phyloP scores from a whole-genome alignment of 2,329 filamentous ascomycete genomes.

The Xylaria sp. region DNA sequence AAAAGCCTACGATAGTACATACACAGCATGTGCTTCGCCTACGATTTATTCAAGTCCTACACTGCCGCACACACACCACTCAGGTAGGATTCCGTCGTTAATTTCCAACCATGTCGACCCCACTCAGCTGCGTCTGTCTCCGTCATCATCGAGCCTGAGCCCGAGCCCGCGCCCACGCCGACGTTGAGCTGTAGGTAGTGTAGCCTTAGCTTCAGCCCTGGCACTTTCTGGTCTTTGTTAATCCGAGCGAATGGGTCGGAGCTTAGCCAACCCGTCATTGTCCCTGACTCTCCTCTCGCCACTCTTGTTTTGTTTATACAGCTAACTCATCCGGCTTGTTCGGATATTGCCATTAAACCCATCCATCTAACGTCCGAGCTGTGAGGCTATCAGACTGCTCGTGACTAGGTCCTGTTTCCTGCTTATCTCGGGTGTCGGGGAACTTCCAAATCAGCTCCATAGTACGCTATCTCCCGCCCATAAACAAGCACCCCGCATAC shows the following conservation, averaged over 20 bases:
- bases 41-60: too few species aligned
- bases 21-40: too few species aligned
- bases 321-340: neutral
- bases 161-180: neutral
- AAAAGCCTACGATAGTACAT: too few species aligned
- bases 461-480: neutral
- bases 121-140: conserved; percentile 17
- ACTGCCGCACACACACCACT: neutral
- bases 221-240: conserved; percentile 12
- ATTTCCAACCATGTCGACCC: conserved; percentile 4
- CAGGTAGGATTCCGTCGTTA: neutral
- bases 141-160: conserved; percentile 14
- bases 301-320: neutral
- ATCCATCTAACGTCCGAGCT: neutral
- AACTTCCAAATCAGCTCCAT: neutral
- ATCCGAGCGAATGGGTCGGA: conserved; percentile 6
- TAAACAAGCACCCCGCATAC: conserved; percentile 4
- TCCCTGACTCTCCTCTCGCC: neutral
- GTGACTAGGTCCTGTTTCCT: neutral
- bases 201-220: neutral
- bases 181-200: too few species aligned
- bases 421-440: neutral
- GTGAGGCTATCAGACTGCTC: neutral
- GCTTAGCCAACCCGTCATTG: neutral
- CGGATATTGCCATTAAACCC: neutral